Percentiles rank a stretch among this genome's conserved stretches.
Evolutionary conservation across 108 stramenopile species (phyloP).

Genomic region (Pseudonitzschia multistriata): DNA sequence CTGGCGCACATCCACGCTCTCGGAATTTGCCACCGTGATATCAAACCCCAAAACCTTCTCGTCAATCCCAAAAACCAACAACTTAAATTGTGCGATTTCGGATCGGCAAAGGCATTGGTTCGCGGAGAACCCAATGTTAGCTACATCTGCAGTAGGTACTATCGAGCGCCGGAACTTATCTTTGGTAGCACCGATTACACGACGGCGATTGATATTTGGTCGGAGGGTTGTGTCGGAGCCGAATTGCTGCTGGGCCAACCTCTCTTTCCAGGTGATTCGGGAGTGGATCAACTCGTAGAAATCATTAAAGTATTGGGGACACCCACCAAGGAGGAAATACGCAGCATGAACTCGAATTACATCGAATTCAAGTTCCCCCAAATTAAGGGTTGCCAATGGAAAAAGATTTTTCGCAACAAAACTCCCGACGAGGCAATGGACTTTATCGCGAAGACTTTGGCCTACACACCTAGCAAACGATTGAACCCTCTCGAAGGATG

Average conservation of each 20-base stretch:
- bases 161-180: slow-evolving; percentile 98
- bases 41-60: slow-evolving; percentile 98
- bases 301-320: slow-evolving; percentile 99
- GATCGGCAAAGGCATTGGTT: slow-evolving; percentile 94
- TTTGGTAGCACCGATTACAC: slow-evolving; percentile 99
- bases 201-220: slow-evolving; percentile 93
- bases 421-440: slow-evolving; percentile 94
- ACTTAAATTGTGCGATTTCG: slow-evolving; percentile 98
- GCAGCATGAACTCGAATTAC: slow-evolving; percentile 96
- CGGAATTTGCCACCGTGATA: slow-evolving; percentile 98
- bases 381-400: slow-evolving; percentile 97
- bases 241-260: slow-evolving; percentile 97
- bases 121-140: slow-evolving; percentile 95
- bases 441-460: slow-evolving; percentile 86
- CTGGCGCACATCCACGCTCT: slow-evolving; percentile 94
- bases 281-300: slow-evolving; percentile 99
- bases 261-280: slow-evolving; percentile 96
- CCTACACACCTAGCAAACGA: slow-evolving; percentile 89
- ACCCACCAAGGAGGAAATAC: slow-evolving; percentile 95
- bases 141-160: slow-evolving; percentile 98
- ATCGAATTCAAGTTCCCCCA: slow-evolving; percentile 99
- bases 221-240: slow-evolving; percentile 94
- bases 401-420: slow-evolving; percentile 89
- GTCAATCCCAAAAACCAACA: slow-evolving; percentile 93
- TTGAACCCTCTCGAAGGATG: slow-evolving; percentile 90